These are phyloP conservation scores for Chalaropsis thielavioides DNA, from an alignment of 2,329 filamentous ascomycete genomes.

Conservation along the genomic window DNA sequence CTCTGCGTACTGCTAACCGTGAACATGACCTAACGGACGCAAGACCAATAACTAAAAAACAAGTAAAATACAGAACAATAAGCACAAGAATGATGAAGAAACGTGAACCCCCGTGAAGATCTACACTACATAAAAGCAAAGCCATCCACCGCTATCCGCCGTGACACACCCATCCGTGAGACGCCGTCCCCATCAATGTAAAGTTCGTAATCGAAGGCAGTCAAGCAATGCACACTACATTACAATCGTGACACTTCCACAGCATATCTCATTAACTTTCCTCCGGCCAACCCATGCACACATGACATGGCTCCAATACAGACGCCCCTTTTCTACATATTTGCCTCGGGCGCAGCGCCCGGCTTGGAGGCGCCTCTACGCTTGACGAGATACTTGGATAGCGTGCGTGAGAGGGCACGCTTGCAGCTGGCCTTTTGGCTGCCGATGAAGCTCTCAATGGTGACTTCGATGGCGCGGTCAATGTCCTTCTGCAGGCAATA, in stretches of 20 bases:
- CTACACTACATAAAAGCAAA: neutral
- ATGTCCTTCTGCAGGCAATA: conserved; percentile 86
- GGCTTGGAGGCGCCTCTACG: conserved; percentile 26
- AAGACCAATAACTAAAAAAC: neutral
- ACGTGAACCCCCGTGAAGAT: neutral
- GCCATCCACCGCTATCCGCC: neutral
- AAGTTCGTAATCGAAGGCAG: neutral
- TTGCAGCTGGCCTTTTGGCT: conserved; percentile 97
- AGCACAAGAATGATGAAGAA: neutral
- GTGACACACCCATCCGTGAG: neutral
- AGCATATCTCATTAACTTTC: neutral
- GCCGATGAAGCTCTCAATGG: conserved; percentile 88
- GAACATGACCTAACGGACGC: neutral
- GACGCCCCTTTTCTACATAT: neutral
- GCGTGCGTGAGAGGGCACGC: conserved; percentile 83
- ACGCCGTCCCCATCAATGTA: neutral
- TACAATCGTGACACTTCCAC: neutral
- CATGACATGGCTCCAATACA: too few relatives aligned
- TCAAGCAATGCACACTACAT: neutral
- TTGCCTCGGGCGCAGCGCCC: conserved; percentile 7
- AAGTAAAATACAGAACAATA: neutral
- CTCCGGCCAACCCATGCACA: neutral
- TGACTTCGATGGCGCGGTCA: conserved; percentile 91
- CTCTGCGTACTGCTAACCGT: neutral
- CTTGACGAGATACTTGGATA: conserved; percentile 75